Percentiles rank a stretch among this genome's conserved stretches.
These are phyloP conservation scores for Elsinoe fawcettii DNA, from an alignment of 2,329 filamentous ascomycete species.

Conservation along the genomic window DNA sequence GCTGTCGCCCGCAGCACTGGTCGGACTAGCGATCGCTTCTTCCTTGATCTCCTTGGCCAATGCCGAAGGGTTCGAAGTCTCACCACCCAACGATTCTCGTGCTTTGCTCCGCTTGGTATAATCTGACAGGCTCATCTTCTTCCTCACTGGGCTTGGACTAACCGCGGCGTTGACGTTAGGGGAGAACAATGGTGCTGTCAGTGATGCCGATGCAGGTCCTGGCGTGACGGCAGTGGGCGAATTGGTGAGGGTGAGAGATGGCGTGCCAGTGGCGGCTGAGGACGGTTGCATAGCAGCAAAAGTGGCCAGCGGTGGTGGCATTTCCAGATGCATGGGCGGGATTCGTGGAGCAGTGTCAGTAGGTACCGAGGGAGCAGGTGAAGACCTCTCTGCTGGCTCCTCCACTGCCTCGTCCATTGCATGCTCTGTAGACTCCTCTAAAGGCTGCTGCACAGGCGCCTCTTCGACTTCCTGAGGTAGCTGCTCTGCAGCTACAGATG, in stretches of 20 bases:
- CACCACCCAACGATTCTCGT: slow-evolving; percentile 19
- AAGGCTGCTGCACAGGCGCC: not conserved
- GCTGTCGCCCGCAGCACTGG: not conserved
- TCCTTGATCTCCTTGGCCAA: slow-evolving; percentile 13
- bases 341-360: slow-evolving; percentile 20
- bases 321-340: slow-evolving; percentile 26
- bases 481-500: not conserved
- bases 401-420: not conserved
- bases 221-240: slow-evolving; percentile 23
- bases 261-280: slow-evolving; percentile 19
- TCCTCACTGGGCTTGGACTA: slow-evolving; percentile 36
- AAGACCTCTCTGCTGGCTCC: slow-evolving; percentile 13
- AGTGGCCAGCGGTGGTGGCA: slow-evolving; percentile 29
- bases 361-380: slow-evolving; percentile 20
- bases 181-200: slow-evolving; percentile 23
- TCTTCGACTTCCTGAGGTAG: not conserved
- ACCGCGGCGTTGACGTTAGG: slow-evolving; percentile 35
- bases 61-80: slow-evolving; percentile 9
- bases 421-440: slow-evolving; percentile 1
- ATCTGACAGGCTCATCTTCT: slow-evolving; percentile 46
- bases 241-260: slow-evolving; percentile 20
- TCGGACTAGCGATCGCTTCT: slow-evolving; percentile 2
- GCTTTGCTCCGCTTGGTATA: slow-evolving; percentile 40
- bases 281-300: slow-evolving; percentile 19
- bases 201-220: slow-evolving; percentile 10